These are phyloP conservation scores for Berberis thunbergii DNA, from an alignment of 164 flowering plant genomes.

Conservation along the genomic window DNA sequence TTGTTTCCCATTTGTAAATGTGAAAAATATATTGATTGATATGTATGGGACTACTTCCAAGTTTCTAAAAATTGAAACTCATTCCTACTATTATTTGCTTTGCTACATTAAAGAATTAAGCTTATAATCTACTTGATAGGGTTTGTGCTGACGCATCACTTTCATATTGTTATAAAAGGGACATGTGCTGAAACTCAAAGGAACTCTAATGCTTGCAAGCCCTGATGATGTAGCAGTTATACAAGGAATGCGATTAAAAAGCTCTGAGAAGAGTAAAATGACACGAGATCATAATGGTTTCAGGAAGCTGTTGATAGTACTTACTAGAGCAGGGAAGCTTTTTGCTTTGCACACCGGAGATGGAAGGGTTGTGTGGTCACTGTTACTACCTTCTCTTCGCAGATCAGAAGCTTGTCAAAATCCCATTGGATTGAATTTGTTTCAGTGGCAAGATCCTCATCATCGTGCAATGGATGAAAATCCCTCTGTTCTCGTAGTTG, in stretches of 20 bases:
- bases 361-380: conserved; percentile 92
- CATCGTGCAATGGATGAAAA: conserved; percentile 92
- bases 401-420: conserved; percentile 49
- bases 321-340: conserved; percentile 80
- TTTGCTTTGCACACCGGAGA: conserved; percentile 91
- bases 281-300: conserved; percentile 96
- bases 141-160: conserved; percentile 6
- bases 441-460: conserved; percentile 93
- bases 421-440: conserved; percentile 56
- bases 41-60: too few relatives aligned
- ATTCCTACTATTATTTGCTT: not conserved
- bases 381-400: conserved; percentile 45
- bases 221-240: conserved; percentile 82
- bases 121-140: not conserved
- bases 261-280: conserved; percentile 86
- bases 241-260: conserved; percentile 76
- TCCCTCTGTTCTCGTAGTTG: conserved; percentile 87
- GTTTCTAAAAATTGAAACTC: too few relatives aligned
- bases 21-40: too few relatives aligned
- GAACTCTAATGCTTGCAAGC: conserved; percentile 89
- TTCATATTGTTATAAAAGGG: conserved; percentile 41
- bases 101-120: not conserved
- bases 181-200: conserved; percentile 87
- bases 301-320: conserved; percentile 80
- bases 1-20: too few relatives aligned